phyloP scores from a whole-genome alignment of 805 yeast species.

The Spathaspora hagerdaliae region DNA sequence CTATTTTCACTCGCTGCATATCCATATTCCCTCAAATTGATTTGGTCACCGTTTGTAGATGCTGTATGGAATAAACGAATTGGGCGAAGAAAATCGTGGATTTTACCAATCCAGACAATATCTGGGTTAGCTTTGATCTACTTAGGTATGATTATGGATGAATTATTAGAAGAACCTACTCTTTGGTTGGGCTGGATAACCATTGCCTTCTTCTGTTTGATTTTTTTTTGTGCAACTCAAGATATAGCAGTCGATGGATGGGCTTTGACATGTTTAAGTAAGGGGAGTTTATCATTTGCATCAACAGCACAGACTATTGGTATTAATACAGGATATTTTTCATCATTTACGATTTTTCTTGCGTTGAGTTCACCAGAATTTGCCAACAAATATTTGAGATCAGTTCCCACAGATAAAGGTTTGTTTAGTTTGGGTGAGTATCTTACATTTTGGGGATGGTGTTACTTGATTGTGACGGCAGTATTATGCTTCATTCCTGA shows the following conservation, averaged over 20 bases:
- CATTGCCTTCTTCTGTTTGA: slow-evolving; percentile 65
- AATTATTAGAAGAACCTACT: slow-evolving; percentile 47
- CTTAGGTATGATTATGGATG: slow-evolving; percentile 59
- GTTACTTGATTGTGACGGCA: slow-evolving; percentile 65
- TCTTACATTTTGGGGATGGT: slow-evolving; percentile 71
- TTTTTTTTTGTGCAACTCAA: slow-evolving; percentile 92
- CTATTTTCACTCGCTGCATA: slow-evolving; percentile 87
- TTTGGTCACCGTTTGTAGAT: slow-evolving; percentile 97
- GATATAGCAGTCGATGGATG: slow-evolving; percentile 99
- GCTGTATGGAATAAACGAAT: slow-evolving; percentile 62
- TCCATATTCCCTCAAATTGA: slow-evolving; percentile 85
- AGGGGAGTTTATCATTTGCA: slow-evolving; percentile 79
- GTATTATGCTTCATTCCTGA: slow-evolving; percentile 64
- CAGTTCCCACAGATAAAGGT: slow-evolving; percentile 58
- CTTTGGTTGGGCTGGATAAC: slow-evolving; percentile 57
- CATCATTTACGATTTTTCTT: slow-evolving; percentile 85
- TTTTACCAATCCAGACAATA: slow-evolving; percentile 84
- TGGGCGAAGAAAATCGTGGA: slow-evolving; percentile 92
- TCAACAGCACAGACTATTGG: slow-evolving; percentile 98
- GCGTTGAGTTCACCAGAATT: slow-evolving; percentile 91
- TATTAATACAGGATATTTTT: slow-evolving; percentile 86
- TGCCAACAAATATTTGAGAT: slow-evolving; percentile 78
- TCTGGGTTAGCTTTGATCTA: slow-evolving; percentile 64
- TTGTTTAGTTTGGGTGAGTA: slow-evolving; percentile 71
- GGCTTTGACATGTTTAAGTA: slow-evolving; percentile 87